Percentiles rank a stretch among this genome's conserved stretches.
phyloP scores from a whole-genome alignment of 106 monocot species.

The Dioscorea zingiberensis region DNA sequence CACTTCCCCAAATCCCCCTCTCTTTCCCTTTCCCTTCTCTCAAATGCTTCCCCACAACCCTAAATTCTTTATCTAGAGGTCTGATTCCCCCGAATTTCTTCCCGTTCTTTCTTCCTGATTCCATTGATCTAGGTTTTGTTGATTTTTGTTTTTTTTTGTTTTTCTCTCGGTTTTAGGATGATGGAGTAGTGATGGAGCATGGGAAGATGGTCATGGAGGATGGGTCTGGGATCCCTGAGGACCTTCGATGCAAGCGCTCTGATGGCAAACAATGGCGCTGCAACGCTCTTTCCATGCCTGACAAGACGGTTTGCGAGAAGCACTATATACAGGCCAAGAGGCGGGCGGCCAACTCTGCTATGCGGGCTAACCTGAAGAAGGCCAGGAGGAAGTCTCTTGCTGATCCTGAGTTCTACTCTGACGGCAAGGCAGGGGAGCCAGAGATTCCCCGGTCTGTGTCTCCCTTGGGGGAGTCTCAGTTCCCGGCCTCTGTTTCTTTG shows the following conservation, averaged over 20 bases:
- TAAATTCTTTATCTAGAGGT: too few relatives aligned
- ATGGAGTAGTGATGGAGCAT: neutral
- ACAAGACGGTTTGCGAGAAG: slow-evolving; percentile 99
- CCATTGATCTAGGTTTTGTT: too few relatives aligned
- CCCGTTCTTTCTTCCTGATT: too few relatives aligned
- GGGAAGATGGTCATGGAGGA: slow-evolving; percentile 31
- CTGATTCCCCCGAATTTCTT: too few relatives aligned
- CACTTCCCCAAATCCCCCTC: too few relatives aligned
- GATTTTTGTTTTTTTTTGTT: neutral
- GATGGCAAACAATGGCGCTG: slow-evolving; percentile 99
- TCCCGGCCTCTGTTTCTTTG: slow-evolving; percentile 6
- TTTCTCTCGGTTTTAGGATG: neutral
- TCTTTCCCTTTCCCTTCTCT: too few relatives aligned
- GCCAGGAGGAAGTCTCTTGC: slow-evolving; percentile 20
- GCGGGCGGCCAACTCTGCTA: slow-evolving; percentile 81
- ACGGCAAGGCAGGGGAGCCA: slow-evolving; percentile 15
- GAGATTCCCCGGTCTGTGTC: slow-evolving; percentile 29
- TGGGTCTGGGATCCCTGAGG: slow-evolving; percentile 57
- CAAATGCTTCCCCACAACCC: too few relatives aligned
- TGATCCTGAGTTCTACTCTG: slow-evolving; percentile 17
- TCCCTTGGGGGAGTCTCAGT: slow-evolving; percentile 17
- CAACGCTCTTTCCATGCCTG: slow-evolving; percentile 94
- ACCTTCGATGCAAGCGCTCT: slow-evolving; percentile 91
- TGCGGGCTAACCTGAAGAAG: slow-evolving; percentile 55
- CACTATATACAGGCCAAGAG: slow-evolving; percentile 98